Conservation (phyloP, 1,284 basidiomycete genomes). For the Sphagnurus paluster region DNA sequence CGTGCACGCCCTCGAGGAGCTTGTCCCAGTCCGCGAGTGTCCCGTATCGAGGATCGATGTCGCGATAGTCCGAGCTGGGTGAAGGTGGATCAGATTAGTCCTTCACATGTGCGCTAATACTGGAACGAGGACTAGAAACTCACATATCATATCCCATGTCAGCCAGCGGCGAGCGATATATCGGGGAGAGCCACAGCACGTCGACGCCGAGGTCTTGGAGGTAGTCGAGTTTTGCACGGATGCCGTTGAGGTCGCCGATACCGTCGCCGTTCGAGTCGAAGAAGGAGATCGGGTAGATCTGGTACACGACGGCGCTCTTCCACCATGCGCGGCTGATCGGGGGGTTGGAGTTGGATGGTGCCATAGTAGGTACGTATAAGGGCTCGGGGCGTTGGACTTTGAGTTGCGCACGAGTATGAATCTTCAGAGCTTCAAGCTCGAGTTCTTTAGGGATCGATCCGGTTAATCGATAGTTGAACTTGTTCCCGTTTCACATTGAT, state of each 20-base stretch:
- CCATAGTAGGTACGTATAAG: not conserved
- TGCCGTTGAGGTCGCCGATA: conserved; percentile 73
- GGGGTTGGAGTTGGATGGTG: conserved; percentile 3
- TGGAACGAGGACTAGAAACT: conserved; percentile 10
- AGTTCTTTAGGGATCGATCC: conserved; percentile 7
- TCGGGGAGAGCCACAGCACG: conserved; percentile 75
- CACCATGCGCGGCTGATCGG: conserved; percentile 47
- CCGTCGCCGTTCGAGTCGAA: conserved; percentile 76
- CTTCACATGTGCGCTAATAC: too few species aligned
- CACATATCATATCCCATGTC: conserved; percentile 80
- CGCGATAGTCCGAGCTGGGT: conserved; percentile 64
- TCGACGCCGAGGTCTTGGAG: conserved; percentile 71
- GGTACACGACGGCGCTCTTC: conserved; percentile 67
- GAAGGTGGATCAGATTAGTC: not conserved
- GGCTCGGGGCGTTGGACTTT: too few species aligned
- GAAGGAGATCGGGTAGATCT: conserved; percentile 79
- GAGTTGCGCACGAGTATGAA: not conserved
- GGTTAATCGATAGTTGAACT: not conserved
- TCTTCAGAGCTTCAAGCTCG: too few species aligned
- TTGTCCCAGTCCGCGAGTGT: conserved; percentile 74
- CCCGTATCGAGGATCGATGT: conserved; percentile 74
- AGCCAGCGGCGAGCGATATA: conserved; percentile 67
- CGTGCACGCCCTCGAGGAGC: conserved; percentile 58
- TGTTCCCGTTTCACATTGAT: too few species aligned
- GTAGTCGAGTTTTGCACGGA: conserved; percentile 67